phyloP scores from a whole-genome alignment of 2,329 filamentous ascomycete genomes.

The Trichoderma sp. region DNA sequence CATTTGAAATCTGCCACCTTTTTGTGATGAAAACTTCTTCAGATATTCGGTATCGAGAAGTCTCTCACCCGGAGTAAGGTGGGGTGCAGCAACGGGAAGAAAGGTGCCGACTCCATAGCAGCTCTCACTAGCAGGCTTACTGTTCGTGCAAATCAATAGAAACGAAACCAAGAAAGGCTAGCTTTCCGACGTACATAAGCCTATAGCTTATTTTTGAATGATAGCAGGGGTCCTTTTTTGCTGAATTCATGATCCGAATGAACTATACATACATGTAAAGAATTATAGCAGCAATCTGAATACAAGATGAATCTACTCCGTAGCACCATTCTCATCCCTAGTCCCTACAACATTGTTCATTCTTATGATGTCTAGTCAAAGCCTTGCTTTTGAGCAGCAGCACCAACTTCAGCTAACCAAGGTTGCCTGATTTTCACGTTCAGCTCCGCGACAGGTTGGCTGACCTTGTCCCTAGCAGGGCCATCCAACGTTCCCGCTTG shows the following conservation, averaged over 20 bases:
- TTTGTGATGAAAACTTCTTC: background rate
- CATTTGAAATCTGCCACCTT: background rate
- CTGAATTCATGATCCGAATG: background rate
- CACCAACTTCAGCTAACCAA: background rate
- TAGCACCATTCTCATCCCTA: too few species aligned
- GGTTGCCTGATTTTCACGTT: background rate
- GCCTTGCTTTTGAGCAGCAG: slow-evolving; percentile 2
- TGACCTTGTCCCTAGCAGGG: background rate
- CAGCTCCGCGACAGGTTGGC: background rate
- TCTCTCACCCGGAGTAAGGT: background rate
- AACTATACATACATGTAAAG: background rate
- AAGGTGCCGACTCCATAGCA: background rate
- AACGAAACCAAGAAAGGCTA: background rate
- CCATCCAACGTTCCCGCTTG: slow-evolving; percentile 13
- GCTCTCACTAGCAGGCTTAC: too few species aligned
- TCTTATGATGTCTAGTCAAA: background rate
- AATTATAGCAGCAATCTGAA: background rate
- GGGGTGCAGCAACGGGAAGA: background rate
- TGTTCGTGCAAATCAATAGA: background rate
- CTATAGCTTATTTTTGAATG: background rate
- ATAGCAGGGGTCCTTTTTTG: background rate
- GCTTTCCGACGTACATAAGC: background rate
- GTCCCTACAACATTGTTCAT: background rate
- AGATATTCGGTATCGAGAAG: background rate
- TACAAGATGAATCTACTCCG: background rate